A percentile compares a stretch with the other conserved stretches of the same genome.
Evolutionary conservation across 176 grass and related monocot species (phyloP).

Genomic region (Aegilops speltoides): DNA sequence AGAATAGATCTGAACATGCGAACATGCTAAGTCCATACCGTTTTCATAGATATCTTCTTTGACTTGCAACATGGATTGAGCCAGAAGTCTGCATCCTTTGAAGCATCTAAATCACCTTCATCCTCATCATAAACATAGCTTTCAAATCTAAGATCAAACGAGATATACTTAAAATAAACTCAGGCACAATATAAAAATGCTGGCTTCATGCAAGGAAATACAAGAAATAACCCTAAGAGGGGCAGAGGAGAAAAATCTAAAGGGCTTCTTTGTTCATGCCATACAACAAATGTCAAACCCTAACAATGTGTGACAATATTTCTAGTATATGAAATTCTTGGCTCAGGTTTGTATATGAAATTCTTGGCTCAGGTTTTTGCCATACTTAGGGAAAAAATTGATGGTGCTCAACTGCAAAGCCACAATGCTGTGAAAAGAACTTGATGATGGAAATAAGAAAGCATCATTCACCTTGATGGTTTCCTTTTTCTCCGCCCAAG

Average conservation of each 20-base stretch:
- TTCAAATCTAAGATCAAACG: slow-evolving; percentile 24
- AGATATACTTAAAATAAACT: slow-evolving; percentile 3
- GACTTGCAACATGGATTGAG: slow-evolving; percentile 4
- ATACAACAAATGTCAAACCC: neutral
- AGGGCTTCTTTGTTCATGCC: neutral
- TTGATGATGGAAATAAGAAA: slow-evolving; percentile 1
- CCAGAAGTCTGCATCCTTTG: slow-evolving; percentile 28
- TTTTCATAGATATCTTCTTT: slow-evolving; percentile 33
- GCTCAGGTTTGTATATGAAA: neutral
- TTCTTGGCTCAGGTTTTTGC: neutral
- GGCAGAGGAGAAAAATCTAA: neutral
- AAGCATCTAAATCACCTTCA: neutral
- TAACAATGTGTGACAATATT: neutral
- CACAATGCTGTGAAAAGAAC: neutral
- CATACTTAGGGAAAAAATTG: neutral
- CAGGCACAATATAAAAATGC: neutral
- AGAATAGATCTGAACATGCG: neutral
- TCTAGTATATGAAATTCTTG: neutral
- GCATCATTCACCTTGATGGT: slow-evolving; percentile 33
- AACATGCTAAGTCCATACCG: slow-evolving; percentile 26
- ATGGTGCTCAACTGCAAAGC: neutral
- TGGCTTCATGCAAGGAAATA: neutral
- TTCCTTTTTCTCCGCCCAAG: slow-evolving; percentile 46
- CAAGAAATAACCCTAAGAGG: neutral
- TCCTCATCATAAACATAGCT: slow-evolving; percentile 31